A percentile compares a stretch with the other conserved stretches of the same genome.
Conservation (phyloP, 345 rosid species). For the Eucalyptus urophylla region DNA sequence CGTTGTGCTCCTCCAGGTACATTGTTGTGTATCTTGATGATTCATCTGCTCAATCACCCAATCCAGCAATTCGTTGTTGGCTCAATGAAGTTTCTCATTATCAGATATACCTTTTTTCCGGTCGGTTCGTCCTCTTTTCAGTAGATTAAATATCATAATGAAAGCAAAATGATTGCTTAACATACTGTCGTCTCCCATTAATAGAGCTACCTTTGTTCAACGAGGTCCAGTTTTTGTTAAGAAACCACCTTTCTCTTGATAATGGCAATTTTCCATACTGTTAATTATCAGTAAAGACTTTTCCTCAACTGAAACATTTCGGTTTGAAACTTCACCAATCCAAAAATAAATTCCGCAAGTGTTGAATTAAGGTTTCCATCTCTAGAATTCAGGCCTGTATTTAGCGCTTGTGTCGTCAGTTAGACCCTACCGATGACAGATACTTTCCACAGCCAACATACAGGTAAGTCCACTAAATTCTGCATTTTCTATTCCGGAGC, state of each 20-base stretch:
- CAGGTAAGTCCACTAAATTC: background rate
- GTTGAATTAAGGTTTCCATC: background rate
- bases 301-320: background rate
- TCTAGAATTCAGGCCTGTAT: background rate
- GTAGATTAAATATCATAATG: background rate
- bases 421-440: background rate
- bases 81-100: background rate
- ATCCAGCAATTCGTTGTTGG: background rate
- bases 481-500: background rate
- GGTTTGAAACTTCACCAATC: background rate
- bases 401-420: background rate
- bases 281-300: background rate
- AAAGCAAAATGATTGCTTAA: background rate
- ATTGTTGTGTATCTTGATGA: constrained; percentile 3
- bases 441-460: background rate
- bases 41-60: background rate
- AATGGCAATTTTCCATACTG: background rate
- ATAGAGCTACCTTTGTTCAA: background rate
- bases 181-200: background rate
- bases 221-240: background rate
- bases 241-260: background rate
- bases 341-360: background rate
- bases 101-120: background rate
- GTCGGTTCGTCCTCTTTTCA: background rate
- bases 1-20: constrained; percentile 50